Percentiles rank a stretch among this genome's conserved stretches.
Conservation (phyloP, 2,329 filamentous ascomycete species). For the Aureobasidium zeae region DNA sequence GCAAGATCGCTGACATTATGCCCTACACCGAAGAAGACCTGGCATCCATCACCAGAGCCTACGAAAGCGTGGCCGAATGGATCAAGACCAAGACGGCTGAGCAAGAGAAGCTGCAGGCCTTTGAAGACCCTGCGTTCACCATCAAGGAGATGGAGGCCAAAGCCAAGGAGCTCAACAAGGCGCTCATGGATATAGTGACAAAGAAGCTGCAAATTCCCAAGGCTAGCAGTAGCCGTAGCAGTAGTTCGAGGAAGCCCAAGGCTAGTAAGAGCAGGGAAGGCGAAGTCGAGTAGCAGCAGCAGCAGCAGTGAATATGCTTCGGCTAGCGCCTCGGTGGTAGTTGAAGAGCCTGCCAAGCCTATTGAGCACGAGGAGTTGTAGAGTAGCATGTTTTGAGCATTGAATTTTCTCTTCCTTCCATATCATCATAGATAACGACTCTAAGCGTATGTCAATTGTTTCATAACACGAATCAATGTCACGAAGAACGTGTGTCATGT, state of each 20-base stretch:
- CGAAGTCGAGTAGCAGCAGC: constrained; percentile 5
- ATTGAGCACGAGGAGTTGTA: constrained; percentile 18
- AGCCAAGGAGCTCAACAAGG: constrained; percentile 61
- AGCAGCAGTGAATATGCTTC: background rate
- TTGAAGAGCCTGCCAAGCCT: constrained; percentile 7
- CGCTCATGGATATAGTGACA: constrained; percentile 59
- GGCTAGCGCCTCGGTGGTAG: background rate
- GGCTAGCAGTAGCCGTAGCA: constrained; percentile 24
- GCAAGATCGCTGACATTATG: constrained; percentile 46
- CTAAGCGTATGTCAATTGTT: too few species aligned
- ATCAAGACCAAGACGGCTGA: constrained; percentile 59
- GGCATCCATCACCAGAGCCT: constrained; percentile 51
- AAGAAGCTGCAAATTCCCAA: constrained; percentile 48
- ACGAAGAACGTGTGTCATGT: too few species aligned
- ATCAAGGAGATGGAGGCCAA: constrained; percentile 62
- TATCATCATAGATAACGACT: too few species aligned
- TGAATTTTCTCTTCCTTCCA: too few species aligned
- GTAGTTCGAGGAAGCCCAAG: constrained; percentile 26
- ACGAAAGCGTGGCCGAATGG: constrained; percentile 60
- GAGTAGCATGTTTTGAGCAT: too few species aligned
- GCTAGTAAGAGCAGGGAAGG: constrained; percentile 28
- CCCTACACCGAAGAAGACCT: constrained; percentile 68
- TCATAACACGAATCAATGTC: too few species aligned
- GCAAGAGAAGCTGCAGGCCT: constrained; percentile 60
- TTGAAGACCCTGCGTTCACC: constrained; percentile 66